phyloP scores from a whole-genome alignment of 305 asterid genomes.

The Rubia occidens region DNA sequence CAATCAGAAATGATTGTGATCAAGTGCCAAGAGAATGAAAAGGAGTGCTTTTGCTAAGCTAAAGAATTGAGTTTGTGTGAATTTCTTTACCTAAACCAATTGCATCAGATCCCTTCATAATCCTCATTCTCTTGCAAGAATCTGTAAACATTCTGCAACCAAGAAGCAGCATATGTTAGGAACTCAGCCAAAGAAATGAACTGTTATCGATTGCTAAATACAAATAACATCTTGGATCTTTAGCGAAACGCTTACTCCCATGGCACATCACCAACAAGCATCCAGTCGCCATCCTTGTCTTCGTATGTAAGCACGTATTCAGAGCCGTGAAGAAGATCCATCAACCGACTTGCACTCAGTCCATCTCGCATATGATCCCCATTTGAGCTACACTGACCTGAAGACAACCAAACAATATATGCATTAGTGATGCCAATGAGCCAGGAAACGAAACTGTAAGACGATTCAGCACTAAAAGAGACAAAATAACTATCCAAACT shows the following conservation, averaged over 20 bases:
- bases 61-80: neutral
- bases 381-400: constrained; percentile 29
- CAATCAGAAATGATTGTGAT: constrained; percentile 10
- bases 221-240: no score
- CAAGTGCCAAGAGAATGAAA: constrained; percentile 7
- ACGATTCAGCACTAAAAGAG: neutral
- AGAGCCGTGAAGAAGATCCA: constrained; percentile 35
- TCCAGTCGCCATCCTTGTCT: constrained; percentile 46
- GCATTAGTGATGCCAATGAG: neutral
- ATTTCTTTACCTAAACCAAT: constrained; percentile 24
- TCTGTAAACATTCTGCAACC: constrained; percentile 23
- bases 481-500: neutral
- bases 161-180: neutral
- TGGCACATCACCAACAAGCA: constrained; percentile 49
- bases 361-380: constrained; percentile 26
- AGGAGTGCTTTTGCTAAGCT: constrained; percentile 8
- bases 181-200: no score
- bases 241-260: constrained; percentile 32
- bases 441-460: neutral
- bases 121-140: constrained; percentile 27
- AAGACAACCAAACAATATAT: neutral
- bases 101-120: constrained; percentile 29
- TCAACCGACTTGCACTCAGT: constrained; percentile 22
- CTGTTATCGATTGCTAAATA: neutral
- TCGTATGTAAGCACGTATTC: constrained; percentile 42